phyloP scores from a whole-genome alignment of 73 alveolate genomes.

The Durusdinium trenchii region DNA sequence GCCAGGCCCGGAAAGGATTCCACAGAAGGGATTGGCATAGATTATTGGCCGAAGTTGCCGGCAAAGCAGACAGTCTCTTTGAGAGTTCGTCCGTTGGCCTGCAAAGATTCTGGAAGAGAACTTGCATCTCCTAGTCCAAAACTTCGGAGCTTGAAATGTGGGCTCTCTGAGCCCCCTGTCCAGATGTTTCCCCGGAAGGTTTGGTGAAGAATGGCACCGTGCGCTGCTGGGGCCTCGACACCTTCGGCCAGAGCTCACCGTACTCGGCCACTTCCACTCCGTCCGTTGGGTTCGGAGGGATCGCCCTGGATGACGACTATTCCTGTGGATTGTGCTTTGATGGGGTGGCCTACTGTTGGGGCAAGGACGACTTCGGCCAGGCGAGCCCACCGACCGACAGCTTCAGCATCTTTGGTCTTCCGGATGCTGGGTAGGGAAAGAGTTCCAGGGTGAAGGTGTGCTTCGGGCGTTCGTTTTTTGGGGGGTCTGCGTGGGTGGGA shows the following conservation, averaged over 20 bases:
- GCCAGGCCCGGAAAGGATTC: neutral
- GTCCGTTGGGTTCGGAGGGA: neutral
- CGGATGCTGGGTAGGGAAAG: no score
- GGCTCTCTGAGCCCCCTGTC: neutral
- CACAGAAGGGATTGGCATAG: no score
- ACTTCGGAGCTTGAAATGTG: no score
- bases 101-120: no score
- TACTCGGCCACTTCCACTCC: neutral
- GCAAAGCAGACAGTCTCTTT: no score
- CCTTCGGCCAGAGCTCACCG: constrained; percentile 32
- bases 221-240: constrained; percentile 16
- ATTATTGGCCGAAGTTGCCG: no score
- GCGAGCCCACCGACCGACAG: neutral
- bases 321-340: neutral
- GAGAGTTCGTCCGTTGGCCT: no score
- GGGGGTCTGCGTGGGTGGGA: no score
- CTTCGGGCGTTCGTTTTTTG: no score
- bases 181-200: neutral
- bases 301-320: constrained; percentile 36
- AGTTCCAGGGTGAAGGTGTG: no score
- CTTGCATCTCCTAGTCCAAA: no score
- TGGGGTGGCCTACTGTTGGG: constrained; percentile 25
- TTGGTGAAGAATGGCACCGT: constrained; percentile 29
- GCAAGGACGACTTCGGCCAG: constrained; percentile 27
- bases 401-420: no score